Evolutionary conservation across 768 basidiomycete genomes (phyloP).

Genomic region (Psilocybe tampanensis): DNA sequence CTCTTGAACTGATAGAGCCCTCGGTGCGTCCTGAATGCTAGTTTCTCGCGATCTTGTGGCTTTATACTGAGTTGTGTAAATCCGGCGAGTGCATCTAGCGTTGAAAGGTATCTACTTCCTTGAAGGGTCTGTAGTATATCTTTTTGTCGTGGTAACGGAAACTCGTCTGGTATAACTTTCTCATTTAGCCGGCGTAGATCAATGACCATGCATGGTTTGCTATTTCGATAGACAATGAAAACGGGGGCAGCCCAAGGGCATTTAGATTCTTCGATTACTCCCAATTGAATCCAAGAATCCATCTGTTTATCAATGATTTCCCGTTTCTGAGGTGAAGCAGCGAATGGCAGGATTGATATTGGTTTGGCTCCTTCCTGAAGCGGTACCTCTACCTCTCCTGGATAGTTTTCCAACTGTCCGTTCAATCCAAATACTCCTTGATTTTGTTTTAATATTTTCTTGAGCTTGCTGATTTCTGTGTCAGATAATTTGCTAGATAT

Average conservation of each 20-base stretch:
- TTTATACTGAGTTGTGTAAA: conserved; percentile 34
- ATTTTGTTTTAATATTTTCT: neutral
- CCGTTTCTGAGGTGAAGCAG: conserved; percentile 26
- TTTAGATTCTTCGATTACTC: conserved; percentile 39
- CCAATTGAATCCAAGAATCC: conserved; percentile 32
- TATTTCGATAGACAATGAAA: conserved; percentile 37
- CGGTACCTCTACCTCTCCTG: conserved; percentile 1
- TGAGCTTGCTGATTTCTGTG: conserved; percentile 1
- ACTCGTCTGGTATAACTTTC: conserved; percentile 23
- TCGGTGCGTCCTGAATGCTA: conserved; percentile 34
- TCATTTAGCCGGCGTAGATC: conserved; percentile 26
- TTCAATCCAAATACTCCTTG: conserved; percentile 9
- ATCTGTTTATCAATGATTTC: conserved; percentile 25
- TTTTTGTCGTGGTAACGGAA: conserved; percentile 25
- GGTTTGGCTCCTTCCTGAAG: conserved; percentile 24
- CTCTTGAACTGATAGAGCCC: conserved; percentile 40
- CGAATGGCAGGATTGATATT: conserved; percentile 27
- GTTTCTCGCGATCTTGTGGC: neutral
- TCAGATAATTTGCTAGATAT: conserved; percentile 1
- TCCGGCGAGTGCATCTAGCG: conserved; percentile 29
- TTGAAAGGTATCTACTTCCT: conserved; percentile 32
- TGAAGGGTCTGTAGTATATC: conserved; percentile 30
- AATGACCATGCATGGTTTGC: conserved; percentile 38
- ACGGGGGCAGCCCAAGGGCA: conserved; percentile 38
- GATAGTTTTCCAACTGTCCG: neutral